phyloP scores from a whole-genome alignment of 176 grass and related monocot species.

The Zizania latifolia region DNA sequence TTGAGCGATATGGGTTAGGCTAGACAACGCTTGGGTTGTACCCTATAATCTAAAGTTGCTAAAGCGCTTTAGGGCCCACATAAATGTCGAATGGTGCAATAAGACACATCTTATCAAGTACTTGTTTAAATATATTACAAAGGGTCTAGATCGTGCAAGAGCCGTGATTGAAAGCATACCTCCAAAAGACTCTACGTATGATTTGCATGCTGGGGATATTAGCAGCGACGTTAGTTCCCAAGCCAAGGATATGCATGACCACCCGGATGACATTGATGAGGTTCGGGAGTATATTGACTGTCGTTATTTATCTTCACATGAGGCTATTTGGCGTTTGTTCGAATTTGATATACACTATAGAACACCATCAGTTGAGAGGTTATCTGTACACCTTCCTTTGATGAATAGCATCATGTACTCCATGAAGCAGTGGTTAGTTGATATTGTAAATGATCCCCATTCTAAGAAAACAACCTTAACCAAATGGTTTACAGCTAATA shows the following conservation, averaged over 20 bases:
- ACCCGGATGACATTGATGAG: neutral
- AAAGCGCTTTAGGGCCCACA: neutral
- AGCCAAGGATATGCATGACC: neutral
- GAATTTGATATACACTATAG: constrained; percentile 37
- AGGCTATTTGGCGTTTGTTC: no score
- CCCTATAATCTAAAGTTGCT: neutral
- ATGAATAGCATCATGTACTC: neutral
- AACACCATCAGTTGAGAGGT: constrained; percentile 2
- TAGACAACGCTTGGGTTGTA: neutral
- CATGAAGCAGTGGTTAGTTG: neutral
- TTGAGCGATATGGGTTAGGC: neutral
- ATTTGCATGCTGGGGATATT: neutral
- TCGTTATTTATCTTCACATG: no score
- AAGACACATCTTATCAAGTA: constrained; percentile 2
- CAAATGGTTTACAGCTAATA: constrained; percentile 12
- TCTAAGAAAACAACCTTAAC: neutral
- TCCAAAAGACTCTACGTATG: neutral
- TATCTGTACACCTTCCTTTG: constrained; percentile 2
- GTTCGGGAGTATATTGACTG: no score
- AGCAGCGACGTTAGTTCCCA: no score
- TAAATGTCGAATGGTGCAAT: neutral
- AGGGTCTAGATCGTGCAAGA: neutral
- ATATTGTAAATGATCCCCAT: neutral
- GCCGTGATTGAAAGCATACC: neutral
- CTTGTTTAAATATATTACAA: constrained; percentile 14